Evolutionary conservation across 2,329 filamentous ascomycete species (phyloP), one percentile per base, ranked within the genome.

Genomic region (Pseudocercospora fijiensis): DNA sequence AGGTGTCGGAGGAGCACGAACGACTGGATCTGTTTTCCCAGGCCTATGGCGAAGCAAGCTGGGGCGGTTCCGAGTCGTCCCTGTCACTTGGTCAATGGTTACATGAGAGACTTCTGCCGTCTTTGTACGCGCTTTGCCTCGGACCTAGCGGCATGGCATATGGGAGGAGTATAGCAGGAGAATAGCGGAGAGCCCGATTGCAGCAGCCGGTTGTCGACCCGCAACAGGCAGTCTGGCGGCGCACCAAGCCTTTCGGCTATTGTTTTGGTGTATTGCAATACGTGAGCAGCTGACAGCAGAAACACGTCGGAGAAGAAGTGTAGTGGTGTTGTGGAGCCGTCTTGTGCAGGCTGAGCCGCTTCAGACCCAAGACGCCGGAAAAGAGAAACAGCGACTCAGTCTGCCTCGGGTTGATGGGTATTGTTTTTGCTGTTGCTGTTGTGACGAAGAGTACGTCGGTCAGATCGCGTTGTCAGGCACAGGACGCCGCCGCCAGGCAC

Each of bases 321-420:
- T 58, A 61, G 64, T 66, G 64, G 60, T 61, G 64, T 61, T 53
- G 62, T 64, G 62, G 62, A 64, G 62, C 62, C 62, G 57, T 41
- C 47, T 47, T 45, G 30, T 20, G 28, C 58, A 60, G 51, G 28
- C 58, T 41, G 58, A 49, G 49, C 47, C 45, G 24, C 20, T 26
- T 22, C 52, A 24, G 26, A 28, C 22, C 49, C 49, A 53, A 53
- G 22, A 18, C 26, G 24, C 49, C 49, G 49, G 49, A 53, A 10
- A 18, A n/a, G 22, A 30, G 16, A 53, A 53, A 30, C 26, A 53
- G 7, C 49, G 26, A 51, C 47, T 24, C 47, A 51, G 49, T 53
- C 24, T 53, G 8, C 49, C 22, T 27, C 49, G 6, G 26, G 49
- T 28, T 24, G n/a, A 30, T 28, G 57, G 45, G 43, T 58, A 28